Conservation (phyloP, 495 filamentous ascomycete genomes). For the Lasiosphaeria miniovina region DNA sequence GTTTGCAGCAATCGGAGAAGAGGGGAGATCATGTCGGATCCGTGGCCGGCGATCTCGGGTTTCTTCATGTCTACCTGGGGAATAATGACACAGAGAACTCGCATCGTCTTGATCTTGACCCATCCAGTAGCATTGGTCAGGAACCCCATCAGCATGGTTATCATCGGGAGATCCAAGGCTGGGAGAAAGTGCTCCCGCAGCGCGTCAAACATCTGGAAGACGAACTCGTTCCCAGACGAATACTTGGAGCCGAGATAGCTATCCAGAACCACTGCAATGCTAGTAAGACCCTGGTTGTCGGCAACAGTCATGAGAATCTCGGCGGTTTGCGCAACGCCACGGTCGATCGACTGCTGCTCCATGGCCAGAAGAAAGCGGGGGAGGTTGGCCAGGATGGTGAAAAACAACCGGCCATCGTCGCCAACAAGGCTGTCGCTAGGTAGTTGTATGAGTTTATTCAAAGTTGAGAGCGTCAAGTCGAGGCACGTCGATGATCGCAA, state of each 20-base stretch:
- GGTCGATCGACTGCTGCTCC: slow-evolving; percentile 58
- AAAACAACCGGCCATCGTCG: slow-evolving; percentile 74
- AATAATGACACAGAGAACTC: slow-evolving; percentile 78
- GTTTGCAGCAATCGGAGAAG: slow-evolving; percentile 88
- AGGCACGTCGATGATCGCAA: slow-evolving; percentile 81
- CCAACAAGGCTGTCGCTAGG: slow-evolving; percentile 81
- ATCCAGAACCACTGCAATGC: slow-evolving; percentile 60
- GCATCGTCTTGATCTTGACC: slow-evolving; percentile 91
- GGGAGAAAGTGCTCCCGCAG: slow-evolving; percentile 79
- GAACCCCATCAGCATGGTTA: slow-evolving; percentile 88
- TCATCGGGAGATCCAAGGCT: slow-evolving; percentile 73
- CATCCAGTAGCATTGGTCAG: slow-evolving; percentile 83
- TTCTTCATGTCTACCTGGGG: slow-evolving; percentile 93
- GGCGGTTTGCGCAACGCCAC: slow-evolving; percentile 57
- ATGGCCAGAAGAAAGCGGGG: slow-evolving; percentile 82
- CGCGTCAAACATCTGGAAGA: slow-evolving; percentile 69
- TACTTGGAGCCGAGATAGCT: slow-evolving; percentile 68
- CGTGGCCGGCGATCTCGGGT: slow-evolving; percentile 82
- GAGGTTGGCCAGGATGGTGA: slow-evolving; percentile 81
- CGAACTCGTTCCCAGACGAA: slow-evolving; percentile 71
- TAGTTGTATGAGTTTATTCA: slow-evolving; percentile 74
- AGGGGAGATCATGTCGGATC: slow-evolving; percentile 92
- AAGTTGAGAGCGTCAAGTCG: slow-evolving; percentile 67
- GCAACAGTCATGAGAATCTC: slow-evolving; percentile 68
- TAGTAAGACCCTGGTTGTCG: slow-evolving; percentile 59